Percentiles rank a stretch among this genome's conserved stretches.
phyloP scores from a whole-genome alignment of 2,329 filamentous ascomycete genomes.

The Aspergillus ochraceus region DNA sequence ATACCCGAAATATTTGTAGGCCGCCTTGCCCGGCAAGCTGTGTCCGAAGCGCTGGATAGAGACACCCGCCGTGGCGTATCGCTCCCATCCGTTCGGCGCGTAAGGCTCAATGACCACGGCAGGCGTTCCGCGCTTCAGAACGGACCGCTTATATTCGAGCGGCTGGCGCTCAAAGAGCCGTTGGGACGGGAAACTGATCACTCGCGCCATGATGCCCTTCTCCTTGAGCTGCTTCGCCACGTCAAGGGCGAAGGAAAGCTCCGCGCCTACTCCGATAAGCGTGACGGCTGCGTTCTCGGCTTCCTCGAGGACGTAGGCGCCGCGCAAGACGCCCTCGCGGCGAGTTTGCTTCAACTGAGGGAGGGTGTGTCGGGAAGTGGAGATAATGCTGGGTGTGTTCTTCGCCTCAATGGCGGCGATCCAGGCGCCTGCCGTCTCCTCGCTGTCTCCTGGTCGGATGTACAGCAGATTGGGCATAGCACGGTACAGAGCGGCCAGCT shows the following conservation, averaged over 20 bases:
- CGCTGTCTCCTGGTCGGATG: conserved; percentile 97
- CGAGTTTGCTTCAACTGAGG: conserved; percentile 94
- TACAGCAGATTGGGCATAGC: conserved; percentile 99
- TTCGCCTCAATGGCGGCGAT: conserved; percentile 90
- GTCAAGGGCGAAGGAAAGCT: conserved; percentile 91
- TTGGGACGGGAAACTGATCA: conserved; percentile 94
- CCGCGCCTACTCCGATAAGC: conserved; percentile 91
- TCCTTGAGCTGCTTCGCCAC: conserved; percentile 88
- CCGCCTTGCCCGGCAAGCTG: conserved; percentile 17
- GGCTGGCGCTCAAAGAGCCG: conserved; percentile 92
- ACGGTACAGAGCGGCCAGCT: conserved; percentile 97
- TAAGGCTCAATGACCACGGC: conserved; percentile 93
- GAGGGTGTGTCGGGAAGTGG: conserved; percentile 95
- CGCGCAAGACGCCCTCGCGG: conserved; percentile 86
- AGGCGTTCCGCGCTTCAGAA: conserved; percentile 91
- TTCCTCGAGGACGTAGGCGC: conserved; percentile 89
- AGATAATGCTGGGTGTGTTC: conserved; percentile 87
- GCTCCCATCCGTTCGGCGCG: conserved; percentile 97
- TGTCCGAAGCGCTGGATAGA: conserved; percentile 14
- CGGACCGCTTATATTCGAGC: conserved; percentile 91
- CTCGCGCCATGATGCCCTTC: conserved; percentile 80
- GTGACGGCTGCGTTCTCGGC: conserved; percentile 81
- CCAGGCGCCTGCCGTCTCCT: conserved; percentile 97
- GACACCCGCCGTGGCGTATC: conserved; percentile 63
- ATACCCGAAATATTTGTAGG: conserved; percentile 20